phyloP scores from a whole-genome alignment of 176 grass and related monocot species.

The Phyllostachys edulis region DNA sequence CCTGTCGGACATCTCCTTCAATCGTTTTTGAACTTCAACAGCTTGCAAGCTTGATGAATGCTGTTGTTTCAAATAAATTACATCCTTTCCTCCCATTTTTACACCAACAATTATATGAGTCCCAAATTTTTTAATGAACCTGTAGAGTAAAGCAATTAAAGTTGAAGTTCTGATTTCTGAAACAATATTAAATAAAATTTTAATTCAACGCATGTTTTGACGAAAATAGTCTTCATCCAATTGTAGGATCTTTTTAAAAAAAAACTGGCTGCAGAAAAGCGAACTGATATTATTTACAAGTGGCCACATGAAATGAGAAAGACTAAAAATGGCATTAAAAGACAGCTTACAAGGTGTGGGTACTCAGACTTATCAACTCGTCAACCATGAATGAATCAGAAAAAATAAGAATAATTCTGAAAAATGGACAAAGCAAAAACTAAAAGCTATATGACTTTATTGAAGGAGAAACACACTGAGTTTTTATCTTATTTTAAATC shows the following conservation, averaged over 20 bases:
- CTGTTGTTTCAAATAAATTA: constrained; percentile 83
- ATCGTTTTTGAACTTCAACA: constrained; percentile 84
- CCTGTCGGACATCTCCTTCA: constrained; percentile 80
- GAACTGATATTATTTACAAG: constrained; percentile 17
- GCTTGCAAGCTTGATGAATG: constrained; percentile 78
- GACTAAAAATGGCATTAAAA: constrained; percentile 5
- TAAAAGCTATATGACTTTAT: not conserved
- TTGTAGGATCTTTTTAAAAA: not conserved
- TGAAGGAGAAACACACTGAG: not conserved
- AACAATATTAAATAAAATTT: not conserved
- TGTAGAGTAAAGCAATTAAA: constrained; percentile 45
- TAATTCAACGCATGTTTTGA: not conserved
- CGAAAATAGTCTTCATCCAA: not conserved
- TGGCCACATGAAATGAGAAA: not conserved
- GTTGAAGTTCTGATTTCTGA: not conserved
- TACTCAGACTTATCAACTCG: not conserved
- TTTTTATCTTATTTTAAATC: not conserved
- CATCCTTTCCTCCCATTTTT: constrained; percentile 98
- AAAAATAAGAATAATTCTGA: not conserved
- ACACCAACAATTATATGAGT: constrained; percentile 94
- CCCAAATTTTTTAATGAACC: constrained; percentile 92
- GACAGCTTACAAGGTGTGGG: not conserved
- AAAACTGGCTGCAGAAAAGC: constrained; percentile 2
- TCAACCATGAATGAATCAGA: not conserved
- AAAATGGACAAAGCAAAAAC: not conserved